Conservation (phyloP, 345 rosid species). For the Lagerstroemia speciosa region DNA sequence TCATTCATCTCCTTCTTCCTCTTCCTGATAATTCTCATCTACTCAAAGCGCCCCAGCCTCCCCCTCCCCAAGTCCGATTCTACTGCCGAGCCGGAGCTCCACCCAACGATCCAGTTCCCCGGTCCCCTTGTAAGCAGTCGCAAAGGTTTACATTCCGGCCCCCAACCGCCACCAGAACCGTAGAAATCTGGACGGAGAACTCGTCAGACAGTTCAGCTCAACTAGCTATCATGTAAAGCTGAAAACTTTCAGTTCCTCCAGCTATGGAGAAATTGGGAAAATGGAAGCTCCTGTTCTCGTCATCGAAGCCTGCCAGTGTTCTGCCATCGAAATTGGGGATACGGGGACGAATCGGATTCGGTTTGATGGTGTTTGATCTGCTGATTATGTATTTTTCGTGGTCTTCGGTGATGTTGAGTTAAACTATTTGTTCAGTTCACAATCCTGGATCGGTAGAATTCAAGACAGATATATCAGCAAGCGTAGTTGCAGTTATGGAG, state of each 20-base stretch:
- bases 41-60: constrained; percentile 6
- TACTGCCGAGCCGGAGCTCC: neutral
- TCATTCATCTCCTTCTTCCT: constrained; percentile 22
- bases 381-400: neutral
- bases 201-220: neutral
- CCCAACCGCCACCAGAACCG: neutral
- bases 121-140: neutral
- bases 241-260: neutral
- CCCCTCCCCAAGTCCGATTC: neutral
- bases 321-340: neutral
- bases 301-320: neutral
- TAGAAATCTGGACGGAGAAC: neutral
- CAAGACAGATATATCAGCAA: no score
- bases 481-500: no score
- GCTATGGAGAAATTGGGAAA: neutral
- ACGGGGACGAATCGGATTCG: neutral
- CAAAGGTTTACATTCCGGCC: neutral
- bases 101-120: neutral
- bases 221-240: neutral
- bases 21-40: constrained; percentile 15
- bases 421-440: neutral
- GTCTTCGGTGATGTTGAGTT: neutral
- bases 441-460: no score
- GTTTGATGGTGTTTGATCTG: neutral
- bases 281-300: no score